Evolutionary conservation across 2,329 filamentous ascomycete species (phyloP).

Genomic region (Aspergillus candidus): DNA sequence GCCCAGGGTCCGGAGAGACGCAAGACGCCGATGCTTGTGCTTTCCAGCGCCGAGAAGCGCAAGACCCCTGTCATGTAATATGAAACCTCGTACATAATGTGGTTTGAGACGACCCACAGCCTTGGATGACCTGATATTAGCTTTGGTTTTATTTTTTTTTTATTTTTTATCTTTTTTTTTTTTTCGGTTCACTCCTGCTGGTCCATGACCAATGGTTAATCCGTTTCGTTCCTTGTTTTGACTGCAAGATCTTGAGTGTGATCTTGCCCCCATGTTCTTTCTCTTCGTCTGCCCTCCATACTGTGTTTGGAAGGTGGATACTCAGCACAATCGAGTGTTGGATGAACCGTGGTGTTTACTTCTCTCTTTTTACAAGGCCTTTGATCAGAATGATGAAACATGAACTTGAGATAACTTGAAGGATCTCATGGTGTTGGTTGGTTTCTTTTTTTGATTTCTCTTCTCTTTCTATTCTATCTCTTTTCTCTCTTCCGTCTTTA

Average conservation of each 20-base stretch:
- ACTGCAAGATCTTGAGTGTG: not conserved
- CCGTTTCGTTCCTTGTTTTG: slow-evolving; percentile 6
- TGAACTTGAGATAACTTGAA: too few relatives aligned
- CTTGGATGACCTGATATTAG: slow-evolving; percentile 15
- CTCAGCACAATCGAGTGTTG: too few relatives aligned
- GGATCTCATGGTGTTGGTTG: too few relatives aligned
- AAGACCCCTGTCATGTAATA: slow-evolving; percentile 61
- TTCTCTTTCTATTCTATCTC: too few relatives aligned
- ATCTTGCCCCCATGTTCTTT: too few relatives aligned
- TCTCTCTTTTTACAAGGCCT: too few relatives aligned
- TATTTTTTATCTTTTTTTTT: slow-evolving; percentile 2
- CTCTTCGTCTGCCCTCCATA: too few relatives aligned
- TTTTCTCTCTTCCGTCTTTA: too few relatives aligned
- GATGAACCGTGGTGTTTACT: too few relatives aligned
- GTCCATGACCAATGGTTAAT: not conserved
- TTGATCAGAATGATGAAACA: too few relatives aligned
- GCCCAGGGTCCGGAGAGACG: slow-evolving; percentile 57
- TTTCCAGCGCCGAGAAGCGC: slow-evolving; percentile 86
- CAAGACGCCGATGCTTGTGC: slow-evolving; percentile 78
- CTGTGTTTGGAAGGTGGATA: too few relatives aligned
- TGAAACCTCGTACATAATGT: slow-evolving; percentile 27
- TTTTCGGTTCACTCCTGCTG: not conserved
- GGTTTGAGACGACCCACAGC: slow-evolving; percentile 25
- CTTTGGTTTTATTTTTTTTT: slow-evolving; percentile 9
- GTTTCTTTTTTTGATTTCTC: too few relatives aligned